Percentiles rank a stretch among this genome's conserved stretches.
phyloP scores from a whole-genome alignment of 2,329 filamentous ascomycete genomes.

The Coniochaeta ligniaria region DNA sequence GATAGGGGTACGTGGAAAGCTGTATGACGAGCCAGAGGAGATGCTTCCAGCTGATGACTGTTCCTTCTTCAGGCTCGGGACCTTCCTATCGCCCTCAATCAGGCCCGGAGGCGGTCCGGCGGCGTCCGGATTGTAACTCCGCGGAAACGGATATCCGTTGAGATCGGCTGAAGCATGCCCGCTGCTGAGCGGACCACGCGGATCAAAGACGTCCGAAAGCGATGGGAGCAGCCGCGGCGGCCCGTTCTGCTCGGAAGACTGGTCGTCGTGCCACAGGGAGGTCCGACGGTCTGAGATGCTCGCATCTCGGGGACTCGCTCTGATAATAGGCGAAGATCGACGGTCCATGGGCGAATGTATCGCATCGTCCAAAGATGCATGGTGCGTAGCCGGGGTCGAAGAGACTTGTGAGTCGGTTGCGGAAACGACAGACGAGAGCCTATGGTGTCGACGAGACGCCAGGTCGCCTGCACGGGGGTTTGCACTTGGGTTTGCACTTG shows the following conservation, averaged over 20 bases:
- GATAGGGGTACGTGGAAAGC: constrained; percentile 35
- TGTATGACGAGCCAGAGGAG: constrained; percentile 31
- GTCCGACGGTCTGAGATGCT: constrained; percentile 17
- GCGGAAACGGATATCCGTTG: constrained; percentile 10
- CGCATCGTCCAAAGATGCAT: constrained; percentile 32
- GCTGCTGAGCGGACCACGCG: constrained; percentile 16
- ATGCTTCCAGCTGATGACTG: constrained; percentile 36
- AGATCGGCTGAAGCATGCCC: constrained; percentile 10
- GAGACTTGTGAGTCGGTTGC: constrained; percentile 37
- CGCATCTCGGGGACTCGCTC: constrained; percentile 14
- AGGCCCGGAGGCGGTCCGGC: constrained; percentile 18
- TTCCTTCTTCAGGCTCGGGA: constrained; percentile 37
- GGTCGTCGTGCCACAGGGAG: constrained; percentile 16
- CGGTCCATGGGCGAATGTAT: constrained; percentile 34
- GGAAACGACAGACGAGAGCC: constrained; percentile 40
- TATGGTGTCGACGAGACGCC: constrained; percentile 37
- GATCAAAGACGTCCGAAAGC: constrained; percentile 40
- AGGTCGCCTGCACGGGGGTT: constrained; percentile 37
- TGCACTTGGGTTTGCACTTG: constrained; percentile 28
- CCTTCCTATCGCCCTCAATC: constrained; percentile 20
- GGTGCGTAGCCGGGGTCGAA: constrained; percentile 25
- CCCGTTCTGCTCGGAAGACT: constrained; percentile 18
- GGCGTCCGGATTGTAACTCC: constrained; percentile 12
- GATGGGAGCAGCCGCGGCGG: constrained; percentile 28
- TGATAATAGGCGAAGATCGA: constrained; percentile 16